Evolutionary conservation across 2,329 filamentous ascomycete species (phyloP).

Genomic region (Beauveria varroae): DNA sequence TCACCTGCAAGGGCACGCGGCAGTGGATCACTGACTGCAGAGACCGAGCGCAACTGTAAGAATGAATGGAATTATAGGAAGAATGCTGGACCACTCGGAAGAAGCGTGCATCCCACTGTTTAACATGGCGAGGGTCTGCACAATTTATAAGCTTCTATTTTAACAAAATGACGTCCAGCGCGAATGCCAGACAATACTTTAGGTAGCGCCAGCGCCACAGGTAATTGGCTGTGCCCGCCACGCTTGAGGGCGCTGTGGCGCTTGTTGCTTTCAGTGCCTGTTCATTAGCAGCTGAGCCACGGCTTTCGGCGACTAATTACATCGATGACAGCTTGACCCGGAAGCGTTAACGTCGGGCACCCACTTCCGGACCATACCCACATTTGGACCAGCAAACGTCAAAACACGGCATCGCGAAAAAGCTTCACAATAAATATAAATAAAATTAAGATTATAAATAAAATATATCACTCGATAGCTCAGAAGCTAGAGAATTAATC

Average conservation of each 20-base stretch:
- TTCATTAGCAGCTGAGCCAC: background rate
- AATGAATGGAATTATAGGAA: too few species aligned
- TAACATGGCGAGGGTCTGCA: background rate
- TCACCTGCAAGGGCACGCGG: background rate
- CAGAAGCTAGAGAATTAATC: too few species aligned
- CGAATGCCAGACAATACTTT: background rate
- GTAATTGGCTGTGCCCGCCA: background rate
- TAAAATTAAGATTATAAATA: too few species aligned
- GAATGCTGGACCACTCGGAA: too few species aligned
- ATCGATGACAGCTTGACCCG: conserved; percentile 21
- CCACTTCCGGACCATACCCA: too few species aligned
- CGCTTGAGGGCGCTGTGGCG: background rate
- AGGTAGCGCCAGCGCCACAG: background rate
- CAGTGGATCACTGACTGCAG: background rate
- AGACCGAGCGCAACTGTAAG: too few species aligned
- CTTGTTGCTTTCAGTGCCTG: background rate
- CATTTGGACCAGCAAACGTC: too few species aligned
- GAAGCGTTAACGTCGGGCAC: conserved; percentile 11
- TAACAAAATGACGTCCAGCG: background rate
- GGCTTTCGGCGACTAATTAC: background rate
- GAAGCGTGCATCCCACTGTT: too few species aligned
- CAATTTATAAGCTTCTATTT: background rate
- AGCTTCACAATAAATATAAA: too few species aligned
- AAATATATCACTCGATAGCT: too few species aligned
- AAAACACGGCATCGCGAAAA: too few species aligned